Base-by-base conservation (phyloP, 2,329 filamentous ascomycete genomes). In the Neofusicoccum sp. region DNA sequence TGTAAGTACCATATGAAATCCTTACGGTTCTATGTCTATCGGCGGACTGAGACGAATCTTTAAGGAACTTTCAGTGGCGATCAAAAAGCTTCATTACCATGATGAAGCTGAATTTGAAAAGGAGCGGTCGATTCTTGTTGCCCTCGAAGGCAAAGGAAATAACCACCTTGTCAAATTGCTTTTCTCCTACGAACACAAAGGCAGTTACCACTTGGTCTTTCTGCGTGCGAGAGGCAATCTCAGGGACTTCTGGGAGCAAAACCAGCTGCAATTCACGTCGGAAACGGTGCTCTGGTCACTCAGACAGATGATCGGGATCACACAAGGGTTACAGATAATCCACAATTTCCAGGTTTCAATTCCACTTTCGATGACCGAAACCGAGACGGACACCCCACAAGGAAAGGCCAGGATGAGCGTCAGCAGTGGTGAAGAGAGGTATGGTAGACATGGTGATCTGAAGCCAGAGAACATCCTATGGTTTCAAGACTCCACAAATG, bases 401-500 rank as follows among this genome's bases (percentile, higher is more conserved):
- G 24, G 16, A 24, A 28, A 40, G 1, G 14, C 24, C 12, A 40
- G 4, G 2, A 2, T 12, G 26, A 26, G 28, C 28, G 53, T 57
- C 16, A 44, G 8, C 4, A 0, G 4, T 1, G n/a, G 26, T 3
- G 60, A 68, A 58, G 38, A 66, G 2, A 60, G 53, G 3, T 76
- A 65, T 54, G 75, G 74, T 3, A 65, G 71, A 4, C 70, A 75
- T 43, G 69, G 73, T 3, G 68, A 74, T 47, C 65, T 78, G 6
- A 78, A 76, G 14, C 71, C 75, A 0, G 70, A 70, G 6, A 77
- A 77, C 28, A 74, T 78, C 6, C 64, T 77, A 0, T 69, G 68
- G 63, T 75, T 69, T 31, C 16, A 45, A 20, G 31, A 51, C 0
- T 36, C 47, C 3, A 16, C 60, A 9, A 20, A 43, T 3, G 70